Conservation (phyloP, 192 early-diverging fungal species). For the Umbelopsis vinacea region DNA sequence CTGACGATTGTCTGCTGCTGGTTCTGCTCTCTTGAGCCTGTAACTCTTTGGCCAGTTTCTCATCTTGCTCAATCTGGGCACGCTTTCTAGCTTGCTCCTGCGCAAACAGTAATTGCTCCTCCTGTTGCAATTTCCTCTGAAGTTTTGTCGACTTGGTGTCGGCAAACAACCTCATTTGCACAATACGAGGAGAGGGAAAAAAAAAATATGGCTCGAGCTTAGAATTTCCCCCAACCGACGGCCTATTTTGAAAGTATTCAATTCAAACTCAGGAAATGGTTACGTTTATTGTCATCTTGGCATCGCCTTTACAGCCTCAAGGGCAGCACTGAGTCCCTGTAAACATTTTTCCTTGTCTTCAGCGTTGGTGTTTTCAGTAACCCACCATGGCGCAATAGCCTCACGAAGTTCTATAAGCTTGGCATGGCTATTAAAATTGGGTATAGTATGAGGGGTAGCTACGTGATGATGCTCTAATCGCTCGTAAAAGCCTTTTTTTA, state of each 20-base stretch:
- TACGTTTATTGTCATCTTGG: constrained; percentile 12
- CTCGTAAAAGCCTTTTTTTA: constrained; percentile 1
- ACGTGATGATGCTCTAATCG: background rate
- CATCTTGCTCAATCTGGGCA: constrained; percentile 16
- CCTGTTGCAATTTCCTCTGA: constrained; percentile 5
- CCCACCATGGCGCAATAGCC: constrained; percentile 4
- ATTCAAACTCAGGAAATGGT: background rate
- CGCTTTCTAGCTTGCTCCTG: background rate
- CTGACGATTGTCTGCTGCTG: background rate
- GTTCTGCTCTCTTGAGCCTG: background rate
- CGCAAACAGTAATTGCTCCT: constrained; percentile 16
- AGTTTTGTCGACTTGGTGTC: constrained; percentile 18
- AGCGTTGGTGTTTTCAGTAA: background rate
- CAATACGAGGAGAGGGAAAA: background rate
- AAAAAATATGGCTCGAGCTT: background rate
- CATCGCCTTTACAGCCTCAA: constrained; percentile 6
- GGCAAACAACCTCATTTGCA: constrained; percentile 18
- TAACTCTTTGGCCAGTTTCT: constrained; percentile 1
- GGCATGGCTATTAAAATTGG: constrained; percentile 3
- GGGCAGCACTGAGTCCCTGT: background rate
- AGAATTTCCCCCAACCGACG: background rate
- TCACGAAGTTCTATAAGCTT: constrained; percentile 9
- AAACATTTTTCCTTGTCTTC: background rate
- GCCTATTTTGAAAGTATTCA: background rate
- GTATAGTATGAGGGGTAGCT: background rate